These are phyloP conservation scores for Fusarium caatingaense DNA, from an alignment of 2,329 filamentous ascomycete genomes.

Conservation along the genomic window DNA sequence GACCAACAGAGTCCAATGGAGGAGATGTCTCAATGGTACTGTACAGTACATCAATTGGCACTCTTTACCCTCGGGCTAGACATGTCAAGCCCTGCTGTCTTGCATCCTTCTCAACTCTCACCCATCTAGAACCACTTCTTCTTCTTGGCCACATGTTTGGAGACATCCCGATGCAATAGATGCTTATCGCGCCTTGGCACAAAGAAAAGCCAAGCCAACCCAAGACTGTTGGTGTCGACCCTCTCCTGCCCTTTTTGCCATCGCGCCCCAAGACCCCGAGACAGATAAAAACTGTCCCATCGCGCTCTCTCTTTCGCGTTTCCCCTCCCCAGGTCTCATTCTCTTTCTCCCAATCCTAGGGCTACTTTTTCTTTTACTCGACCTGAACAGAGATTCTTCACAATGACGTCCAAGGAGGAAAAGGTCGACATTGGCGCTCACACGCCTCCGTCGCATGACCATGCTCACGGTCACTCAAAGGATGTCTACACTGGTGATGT, in stretches of 20 bases:
- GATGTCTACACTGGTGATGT: background rate
- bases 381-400: background rate
- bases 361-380: background rate
- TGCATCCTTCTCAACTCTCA: background rate
- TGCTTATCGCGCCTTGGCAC: constrained; percentile 37
- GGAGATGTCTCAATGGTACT: background rate
- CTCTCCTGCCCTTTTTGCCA: constrained; percentile 44
- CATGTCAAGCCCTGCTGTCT: background rate
- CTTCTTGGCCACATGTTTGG: background rate
- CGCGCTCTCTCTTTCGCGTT: background rate
- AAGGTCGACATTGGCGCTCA: constrained; percentile 28
- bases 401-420: constrained; percentile 43
- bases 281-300: constrained; percentile 30
- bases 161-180: constrained; percentile 2
- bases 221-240: background rate
- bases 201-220: background rate
- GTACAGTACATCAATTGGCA: background rate
- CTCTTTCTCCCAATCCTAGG: background rate
- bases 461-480: constrained; percentile 25
- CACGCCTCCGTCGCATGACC: constrained; percentile 25
- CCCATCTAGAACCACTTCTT: constrained; percentile 18
- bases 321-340: background rate
- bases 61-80: background rate
- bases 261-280: constrained; percentile 14
- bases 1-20: background rate